Conservation (phyloP, 495 filamentous ascomycete genomes). For the Articulospora tetracladia region DNA sequence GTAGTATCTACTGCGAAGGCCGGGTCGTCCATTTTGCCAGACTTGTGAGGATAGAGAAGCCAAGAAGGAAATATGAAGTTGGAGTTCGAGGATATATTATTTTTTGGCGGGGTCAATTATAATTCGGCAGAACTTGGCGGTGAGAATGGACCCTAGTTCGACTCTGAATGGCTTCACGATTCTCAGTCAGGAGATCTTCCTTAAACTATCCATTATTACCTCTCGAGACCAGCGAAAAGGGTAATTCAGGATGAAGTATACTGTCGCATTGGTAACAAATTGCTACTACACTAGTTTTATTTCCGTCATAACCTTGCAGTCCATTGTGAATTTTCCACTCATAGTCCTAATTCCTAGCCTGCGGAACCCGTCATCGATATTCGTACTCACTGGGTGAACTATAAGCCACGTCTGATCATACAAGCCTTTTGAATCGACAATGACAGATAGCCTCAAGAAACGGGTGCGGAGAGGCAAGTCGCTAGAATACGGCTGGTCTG, state of each 20-base stretch:
- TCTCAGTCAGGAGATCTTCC: no score
- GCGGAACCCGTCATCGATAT: neutral
- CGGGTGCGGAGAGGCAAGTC: neutral
- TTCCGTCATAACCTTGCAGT: neutral
- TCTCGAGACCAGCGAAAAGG: no score
- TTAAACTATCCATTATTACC: no score
- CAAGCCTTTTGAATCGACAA: neutral
- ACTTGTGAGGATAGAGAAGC: neutral
- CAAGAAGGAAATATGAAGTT: neutral
- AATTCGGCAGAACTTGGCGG: neutral
- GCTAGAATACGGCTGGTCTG: neutral
- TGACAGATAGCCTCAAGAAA: neutral
- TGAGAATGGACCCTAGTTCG: no score
- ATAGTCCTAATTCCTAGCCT: neutral
- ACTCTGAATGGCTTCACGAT: no score
- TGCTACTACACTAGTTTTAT: neutral
- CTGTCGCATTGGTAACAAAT: no score
- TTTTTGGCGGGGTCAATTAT: neutral
- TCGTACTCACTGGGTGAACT: neutral
- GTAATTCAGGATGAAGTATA: no score
- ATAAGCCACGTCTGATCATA: neutral
- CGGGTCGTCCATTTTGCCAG: slow-evolving; percentile 21
- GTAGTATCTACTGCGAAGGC: neutral
- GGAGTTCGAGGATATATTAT: neutral
- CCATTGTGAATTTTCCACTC: neutral